Evolutionary conservation across 2,329 filamentous ascomycete genomes (phyloP).

Genomic region (Berkeleyomyces basicola): DNA sequence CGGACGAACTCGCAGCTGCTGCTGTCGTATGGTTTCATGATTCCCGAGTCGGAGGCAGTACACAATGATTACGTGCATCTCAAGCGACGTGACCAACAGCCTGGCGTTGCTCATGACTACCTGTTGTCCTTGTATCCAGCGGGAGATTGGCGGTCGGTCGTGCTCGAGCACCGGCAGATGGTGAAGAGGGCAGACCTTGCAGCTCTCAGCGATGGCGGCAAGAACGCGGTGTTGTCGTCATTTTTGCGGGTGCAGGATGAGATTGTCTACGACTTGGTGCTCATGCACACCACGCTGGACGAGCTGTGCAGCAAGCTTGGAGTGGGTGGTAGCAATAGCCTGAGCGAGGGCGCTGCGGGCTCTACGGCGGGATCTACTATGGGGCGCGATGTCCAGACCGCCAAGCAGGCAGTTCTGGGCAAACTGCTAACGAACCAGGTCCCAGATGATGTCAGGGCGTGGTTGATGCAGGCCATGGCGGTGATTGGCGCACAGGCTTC

Average conservation of each 20-base stretch:
- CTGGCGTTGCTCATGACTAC: constrained; percentile 25
- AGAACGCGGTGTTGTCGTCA: constrained; percentile 14
- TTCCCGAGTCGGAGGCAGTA: constrained; percentile 29
- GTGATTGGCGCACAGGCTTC: constrained; percentile 30
- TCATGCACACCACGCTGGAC: constrained; percentile 19
- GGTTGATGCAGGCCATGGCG: constrained; percentile 23
- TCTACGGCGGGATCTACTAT: neutral
- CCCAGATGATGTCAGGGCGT: constrained; percentile 17
- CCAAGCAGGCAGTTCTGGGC: constrained; percentile 14
- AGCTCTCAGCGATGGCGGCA: constrained; percentile 23
- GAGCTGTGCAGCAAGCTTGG: constrained; percentile 3
- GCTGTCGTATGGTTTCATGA: constrained; percentile 45
- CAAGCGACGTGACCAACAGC: constrained; percentile 25
- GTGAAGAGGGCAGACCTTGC: neutral
- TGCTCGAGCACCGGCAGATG: constrained; percentile 15
- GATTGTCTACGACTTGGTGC: constrained; percentile 34
- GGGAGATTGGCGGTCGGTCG: constrained; percentile 29
- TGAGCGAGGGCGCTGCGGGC: neutral
- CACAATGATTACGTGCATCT: constrained; percentile 46
- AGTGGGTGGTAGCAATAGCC: neutral
- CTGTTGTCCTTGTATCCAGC: constrained; percentile 37
- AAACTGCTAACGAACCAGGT: constrained; percentile 15
- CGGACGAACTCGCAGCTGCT: constrained; percentile 60
- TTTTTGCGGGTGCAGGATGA: constrained; percentile 37
- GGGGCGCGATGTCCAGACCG: neutral